Conservation (phyloP, 768 basidiomycete species). For the Termitomyces sp. region DNA sequence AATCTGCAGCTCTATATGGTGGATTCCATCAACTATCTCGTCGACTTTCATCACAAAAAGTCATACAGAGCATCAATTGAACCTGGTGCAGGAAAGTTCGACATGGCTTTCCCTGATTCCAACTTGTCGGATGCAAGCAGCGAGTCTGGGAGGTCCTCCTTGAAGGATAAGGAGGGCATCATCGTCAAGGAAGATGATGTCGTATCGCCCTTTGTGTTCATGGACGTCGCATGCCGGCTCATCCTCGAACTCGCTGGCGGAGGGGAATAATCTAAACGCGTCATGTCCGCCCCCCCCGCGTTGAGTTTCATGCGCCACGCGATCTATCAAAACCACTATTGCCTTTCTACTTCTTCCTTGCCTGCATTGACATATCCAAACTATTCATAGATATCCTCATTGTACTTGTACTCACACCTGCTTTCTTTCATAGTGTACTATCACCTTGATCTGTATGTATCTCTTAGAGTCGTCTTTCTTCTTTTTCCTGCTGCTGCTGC, state of each 20-base stretch:
- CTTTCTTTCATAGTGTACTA: conserved; percentile 9
- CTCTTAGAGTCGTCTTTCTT: conserved; percentile 5
- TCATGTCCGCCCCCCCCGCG: neutral
- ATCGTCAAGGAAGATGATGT: conserved; percentile 52
- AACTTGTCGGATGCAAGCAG: conserved; percentile 45
- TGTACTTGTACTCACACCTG: conserved; percentile 9
- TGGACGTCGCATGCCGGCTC: conserved; percentile 91
- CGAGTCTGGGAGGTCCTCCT: conserved; percentile 45
- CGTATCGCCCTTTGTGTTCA: conserved; percentile 88
- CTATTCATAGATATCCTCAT: conserved; percentile 10
- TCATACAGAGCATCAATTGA: conserved; percentile 76
- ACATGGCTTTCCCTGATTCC: conserved; percentile 52
- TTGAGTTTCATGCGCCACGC: too few relatives aligned
- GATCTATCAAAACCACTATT: neutral
- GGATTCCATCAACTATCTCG: conserved; percentile 92
- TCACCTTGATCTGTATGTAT: conserved; percentile 12
- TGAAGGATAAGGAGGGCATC: conserved; percentile 45
- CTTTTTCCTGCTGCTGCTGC: neutral
- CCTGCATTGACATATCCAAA: conserved; percentile 2
- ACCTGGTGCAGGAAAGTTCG: conserved; percentile 64
- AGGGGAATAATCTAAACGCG: conserved; percentile 19
- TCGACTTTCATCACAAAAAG: conserved; percentile 97
- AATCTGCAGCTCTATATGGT: conserved; percentile 97
- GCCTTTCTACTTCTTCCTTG: neutral
- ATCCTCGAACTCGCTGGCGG: conserved; percentile 89